A percentile compares a stretch with the other conserved stretches of the same genome.
Evolutionary conservation across 768 basidiomycete species (phyloP).

Genomic region (Podaxis mareebaensis): DNA sequence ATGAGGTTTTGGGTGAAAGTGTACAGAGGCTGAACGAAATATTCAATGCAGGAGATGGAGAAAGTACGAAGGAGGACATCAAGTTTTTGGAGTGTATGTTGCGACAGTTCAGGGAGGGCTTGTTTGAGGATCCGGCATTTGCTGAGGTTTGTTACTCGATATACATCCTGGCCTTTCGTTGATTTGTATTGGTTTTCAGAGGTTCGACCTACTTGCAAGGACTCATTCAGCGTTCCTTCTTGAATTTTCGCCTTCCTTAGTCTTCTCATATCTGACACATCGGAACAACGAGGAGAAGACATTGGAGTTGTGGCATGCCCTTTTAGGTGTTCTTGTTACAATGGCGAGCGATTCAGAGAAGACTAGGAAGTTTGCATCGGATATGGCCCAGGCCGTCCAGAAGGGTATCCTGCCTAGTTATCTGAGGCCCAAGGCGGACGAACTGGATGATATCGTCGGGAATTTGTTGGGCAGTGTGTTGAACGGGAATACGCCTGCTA

Average conservation of each 20-base stretch:
- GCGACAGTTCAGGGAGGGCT: slow-evolving; percentile 47
- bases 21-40: slow-evolving; percentile 32
- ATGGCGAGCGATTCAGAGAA: slow-evolving; percentile 22
- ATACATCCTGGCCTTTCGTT: not conserved
- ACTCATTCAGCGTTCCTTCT: slow-evolving; percentile 30
- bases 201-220: slow-evolving; percentile 41
- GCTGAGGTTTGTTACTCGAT: slow-evolving; percentile 39
- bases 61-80: not conserved
- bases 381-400: slow-evolving; percentile 39
- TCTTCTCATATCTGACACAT: slow-evolving; percentile 53
- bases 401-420: slow-evolving; percentile 41
- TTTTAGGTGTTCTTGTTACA: slow-evolving; percentile 44
- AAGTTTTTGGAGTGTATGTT: slow-evolving; percentile 36
- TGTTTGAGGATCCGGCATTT: slow-evolving; percentile 48
- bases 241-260: slow-evolving; percentile 38
- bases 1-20: slow-evolving; percentile 34
- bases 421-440: slow-evolving; percentile 41
- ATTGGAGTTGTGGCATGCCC: slow-evolving; percentile 44
- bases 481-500: slow-evolving; percentile 16
- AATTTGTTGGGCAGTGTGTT: slow-evolving; percentile 40
- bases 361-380: slow-evolving; percentile 21
- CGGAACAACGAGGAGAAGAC: slow-evolving; percentile 35
- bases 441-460: slow-evolving; percentile 47
- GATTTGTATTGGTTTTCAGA: slow-evolving; percentile 28
- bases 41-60: slow-evolving; percentile 6